Evolutionary conservation across 768 basidiomycete species (phyloP).

Genomic region (Steccherinum ochraceum): DNA sequence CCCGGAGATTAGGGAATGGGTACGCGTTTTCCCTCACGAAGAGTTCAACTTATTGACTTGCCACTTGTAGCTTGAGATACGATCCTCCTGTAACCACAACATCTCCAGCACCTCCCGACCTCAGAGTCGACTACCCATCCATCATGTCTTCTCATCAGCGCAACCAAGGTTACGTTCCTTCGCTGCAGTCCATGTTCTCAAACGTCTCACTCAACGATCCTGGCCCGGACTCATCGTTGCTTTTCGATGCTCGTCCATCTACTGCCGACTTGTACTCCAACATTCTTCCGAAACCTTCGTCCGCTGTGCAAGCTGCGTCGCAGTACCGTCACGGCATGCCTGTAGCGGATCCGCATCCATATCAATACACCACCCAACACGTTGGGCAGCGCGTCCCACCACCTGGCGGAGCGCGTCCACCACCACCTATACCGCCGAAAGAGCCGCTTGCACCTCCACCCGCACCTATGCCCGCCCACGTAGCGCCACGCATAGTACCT

Average conservation of each 20-base stretch:
- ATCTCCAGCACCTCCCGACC: slow-evolving; percentile 47
- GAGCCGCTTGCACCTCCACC: slow-evolving; percentile 22
- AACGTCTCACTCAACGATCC: slow-evolving; percentile 28
- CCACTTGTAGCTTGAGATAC: slow-evolving; percentile 29
- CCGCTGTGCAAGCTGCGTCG: slow-evolving; percentile 15
- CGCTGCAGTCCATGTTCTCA: slow-evolving; percentile 68
- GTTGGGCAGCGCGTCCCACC: slow-evolving; percentile 16
- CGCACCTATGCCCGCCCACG: slow-evolving; percentile 13
- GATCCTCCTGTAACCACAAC: slow-evolving; percentile 70
- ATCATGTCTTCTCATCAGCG: slow-evolving; percentile 79
- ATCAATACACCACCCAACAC: slow-evolving; percentile 11
- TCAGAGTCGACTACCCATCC: slow-evolving; percentile 52
- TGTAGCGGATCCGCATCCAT: slow-evolving; percentile 10
- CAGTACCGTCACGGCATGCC: slow-evolving; percentile 14
- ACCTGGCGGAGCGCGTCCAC: slow-evolving; percentile 13
- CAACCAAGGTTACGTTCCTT: slow-evolving; percentile 72
- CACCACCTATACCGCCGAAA: slow-evolving; percentile 25
- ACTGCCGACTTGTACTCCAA: slow-evolving; percentile 19
- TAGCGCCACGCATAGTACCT: slow-evolving; percentile 18
- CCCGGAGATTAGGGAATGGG: no score
- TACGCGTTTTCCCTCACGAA: background rate
- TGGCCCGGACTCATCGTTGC: slow-evolving; percentile 35
- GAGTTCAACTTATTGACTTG: background rate
- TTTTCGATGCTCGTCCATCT: slow-evolving; percentile 31
- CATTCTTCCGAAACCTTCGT: slow-evolving; percentile 29